Percentiles rank a stretch among this genome's conserved stretches.
phyloP scores from a whole-genome alignment of 2,329 filamentous ascomycete genomes.

The Beauveria asiatica region DNA sequence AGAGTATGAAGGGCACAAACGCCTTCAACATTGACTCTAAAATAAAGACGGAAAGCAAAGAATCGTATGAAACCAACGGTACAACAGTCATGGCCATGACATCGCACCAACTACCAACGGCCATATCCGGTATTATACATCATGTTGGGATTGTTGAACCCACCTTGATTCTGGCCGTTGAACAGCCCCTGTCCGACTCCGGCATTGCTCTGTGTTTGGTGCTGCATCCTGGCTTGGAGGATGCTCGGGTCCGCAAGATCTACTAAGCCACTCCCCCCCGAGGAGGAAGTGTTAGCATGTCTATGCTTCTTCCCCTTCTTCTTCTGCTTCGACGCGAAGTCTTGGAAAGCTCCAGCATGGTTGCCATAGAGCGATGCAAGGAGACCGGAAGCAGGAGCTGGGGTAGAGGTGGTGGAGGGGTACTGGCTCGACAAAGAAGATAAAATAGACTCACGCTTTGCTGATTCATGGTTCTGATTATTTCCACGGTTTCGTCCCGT shows the following conservation, averaged over 20 bases:
- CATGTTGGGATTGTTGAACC: constrained; percentile 75
- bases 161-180: constrained; percentile 84
- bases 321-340: constrained; percentile 94
- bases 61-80: constrained; percentile 17
- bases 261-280: constrained; percentile 96
- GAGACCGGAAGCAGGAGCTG: constrained; percentile 83
- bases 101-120: constrained; percentile 49
- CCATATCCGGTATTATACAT: constrained; percentile 69
- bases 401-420: constrained; percentile 72
- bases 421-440: constrained; percentile 86
- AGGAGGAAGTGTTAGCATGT: constrained; percentile 99
- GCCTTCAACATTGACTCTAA: constrained; percentile 18
- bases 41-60: constrained; percentile 14
- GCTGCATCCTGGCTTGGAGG: constrained; percentile 94
- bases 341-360: constrained; percentile 79
- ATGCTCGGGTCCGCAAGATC: constrained; percentile 99
- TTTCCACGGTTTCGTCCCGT: constrained; percentile 62
- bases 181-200: constrained; percentile 85
- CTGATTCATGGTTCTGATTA: constrained; percentile 69
- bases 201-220: constrained; percentile 72
- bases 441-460: constrained; percentile 98
- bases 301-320: constrained; percentile 99
- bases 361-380: constrained; percentile 85
- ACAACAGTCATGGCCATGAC: constrained; percentile 13
- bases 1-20: constrained; percentile 21